phyloP scores from a whole-genome alignment of 2,329 filamentous ascomycete species.

The Byssochlamys sp. region DNA sequence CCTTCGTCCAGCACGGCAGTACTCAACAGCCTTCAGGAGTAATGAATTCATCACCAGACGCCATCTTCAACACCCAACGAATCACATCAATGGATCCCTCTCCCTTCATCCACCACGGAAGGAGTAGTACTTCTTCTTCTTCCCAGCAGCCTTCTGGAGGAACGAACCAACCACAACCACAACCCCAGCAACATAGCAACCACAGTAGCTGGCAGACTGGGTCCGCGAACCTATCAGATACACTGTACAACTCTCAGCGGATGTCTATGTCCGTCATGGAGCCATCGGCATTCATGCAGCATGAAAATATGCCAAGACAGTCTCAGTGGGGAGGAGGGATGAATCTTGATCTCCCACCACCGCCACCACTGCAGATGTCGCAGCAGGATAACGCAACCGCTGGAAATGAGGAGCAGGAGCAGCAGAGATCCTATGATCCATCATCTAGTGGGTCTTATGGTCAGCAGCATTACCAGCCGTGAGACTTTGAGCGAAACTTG shows the following conservation, averaged over 20 bases:
- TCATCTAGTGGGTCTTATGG: not conserved
- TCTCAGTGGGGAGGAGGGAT: not conserved
- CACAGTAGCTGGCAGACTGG: not conserved
- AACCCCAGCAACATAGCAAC: not conserved
- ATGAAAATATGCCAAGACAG: not conserved
- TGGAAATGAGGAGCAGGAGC: not conserved
- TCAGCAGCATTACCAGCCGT: not conserved
- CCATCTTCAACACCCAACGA: too few species aligned
- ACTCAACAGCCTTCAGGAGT: not conserved
- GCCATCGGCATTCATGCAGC: not conserved
- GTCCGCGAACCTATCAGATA: not conserved
- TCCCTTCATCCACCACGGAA: too few species aligned
- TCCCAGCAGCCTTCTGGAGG: too few species aligned
- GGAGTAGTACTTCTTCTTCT: too few species aligned
- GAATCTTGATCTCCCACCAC: not conserved
- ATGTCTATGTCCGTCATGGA: not conserved
- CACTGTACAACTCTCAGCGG: not conserved
- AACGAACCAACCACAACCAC: not conserved
- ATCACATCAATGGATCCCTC: too few species aligned
- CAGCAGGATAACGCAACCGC: not conserved
- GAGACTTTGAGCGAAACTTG: not conserved
- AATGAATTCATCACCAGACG: not conserved
- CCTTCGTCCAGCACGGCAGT: not conserved
- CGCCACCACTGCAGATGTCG: not conserved
- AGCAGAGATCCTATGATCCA: not conserved